A percentile compares a stretch with the other conserved stretches of the same genome.
These are phyloP conservation scores for Quercus ilex DNA, from an alignment of 306 rosid species.

Conservation along the genomic window DNA sequence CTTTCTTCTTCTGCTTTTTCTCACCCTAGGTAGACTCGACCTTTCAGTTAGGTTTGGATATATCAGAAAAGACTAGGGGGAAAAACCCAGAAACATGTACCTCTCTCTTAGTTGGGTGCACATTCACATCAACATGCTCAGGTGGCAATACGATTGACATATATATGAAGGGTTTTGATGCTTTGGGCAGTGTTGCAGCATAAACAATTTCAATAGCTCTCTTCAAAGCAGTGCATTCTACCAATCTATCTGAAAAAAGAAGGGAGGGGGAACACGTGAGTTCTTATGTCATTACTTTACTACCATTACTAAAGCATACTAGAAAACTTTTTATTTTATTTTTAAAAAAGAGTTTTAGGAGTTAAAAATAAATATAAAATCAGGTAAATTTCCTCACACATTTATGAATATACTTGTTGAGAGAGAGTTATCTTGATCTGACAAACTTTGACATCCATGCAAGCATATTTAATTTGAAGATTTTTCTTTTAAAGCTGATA, in stretches of 20 bases:
- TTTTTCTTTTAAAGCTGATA: background rate
- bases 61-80: background rate
- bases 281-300: background rate
- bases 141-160: slow-evolving; percentile 78
- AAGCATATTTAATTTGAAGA: background rate
- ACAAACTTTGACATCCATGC: background rate
- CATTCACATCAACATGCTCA: slow-evolving; percentile 85
- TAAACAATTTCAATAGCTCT: slow-evolving; percentile 93
- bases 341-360: background rate
- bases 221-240: slow-evolving; percentile 89
- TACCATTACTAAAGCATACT: background rate
- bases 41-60: background rate
- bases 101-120: slow-evolving; percentile 97
- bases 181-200: slow-evolving; percentile 92
- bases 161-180: slow-evolving; percentile 86
- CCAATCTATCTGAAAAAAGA: slow-evolving; percentile 73
- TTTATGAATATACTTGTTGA: background rate
- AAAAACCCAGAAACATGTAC: slow-evolving; percentile 27
- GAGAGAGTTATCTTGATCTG: background rate
- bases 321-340: background rate
- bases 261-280: background rate
- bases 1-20: background rate
- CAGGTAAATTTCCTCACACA: background rate
- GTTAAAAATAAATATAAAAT: background rate
- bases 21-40: background rate